Conservation (phyloP, 2,329 filamentous ascomycete genomes). For the Mariannaea sp. region DNA sequence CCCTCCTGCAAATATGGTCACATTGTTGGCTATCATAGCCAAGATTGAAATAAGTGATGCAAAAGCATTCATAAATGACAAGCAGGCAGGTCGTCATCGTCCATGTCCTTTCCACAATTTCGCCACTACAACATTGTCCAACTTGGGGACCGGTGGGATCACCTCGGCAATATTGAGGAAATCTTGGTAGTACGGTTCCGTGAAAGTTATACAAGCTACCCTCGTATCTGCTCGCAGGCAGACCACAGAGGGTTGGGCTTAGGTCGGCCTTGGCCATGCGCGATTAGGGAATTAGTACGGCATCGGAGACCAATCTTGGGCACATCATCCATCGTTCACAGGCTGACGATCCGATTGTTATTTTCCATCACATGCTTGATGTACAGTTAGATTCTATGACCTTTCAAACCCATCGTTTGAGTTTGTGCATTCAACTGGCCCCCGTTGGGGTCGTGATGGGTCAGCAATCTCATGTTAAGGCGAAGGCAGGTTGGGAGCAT, state of each 20-base stretch:
- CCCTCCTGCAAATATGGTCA: no score
- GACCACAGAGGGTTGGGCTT: constrained; percentile 3
- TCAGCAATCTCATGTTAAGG: constrained; percentile 14
- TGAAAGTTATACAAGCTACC: constrained; percentile 10
- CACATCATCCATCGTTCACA: not conserved
- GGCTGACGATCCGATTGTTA: constrained; percentile 9
- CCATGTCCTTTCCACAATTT: not conserved
- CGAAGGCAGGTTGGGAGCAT: not conserved
- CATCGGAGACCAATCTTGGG: constrained; percentile 14
- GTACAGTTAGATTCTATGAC: not conserved
- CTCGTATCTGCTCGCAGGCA: constrained; percentile 10
- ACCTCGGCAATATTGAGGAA: not conserved
- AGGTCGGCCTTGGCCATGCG: constrained; percentile 14
- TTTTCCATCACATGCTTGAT: constrained; percentile 22
- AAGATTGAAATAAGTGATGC: constrained; percentile 1
- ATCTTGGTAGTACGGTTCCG: constrained; percentile 1
- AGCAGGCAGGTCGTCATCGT: constrained; percentile 6
- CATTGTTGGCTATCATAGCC: no score
- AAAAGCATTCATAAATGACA: not conserved
- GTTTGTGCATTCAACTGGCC: not conserved
- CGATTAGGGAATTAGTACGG: constrained; percentile 17
- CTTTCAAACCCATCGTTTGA: not conserved
- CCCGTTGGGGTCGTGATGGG: not conserved
- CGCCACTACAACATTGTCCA: not conserved
- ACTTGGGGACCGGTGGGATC: not conserved